Evolutionary conservation across 495 filamentous ascomycete genomes (phyloP).

Genomic region (Neurospora terricola): DNA sequence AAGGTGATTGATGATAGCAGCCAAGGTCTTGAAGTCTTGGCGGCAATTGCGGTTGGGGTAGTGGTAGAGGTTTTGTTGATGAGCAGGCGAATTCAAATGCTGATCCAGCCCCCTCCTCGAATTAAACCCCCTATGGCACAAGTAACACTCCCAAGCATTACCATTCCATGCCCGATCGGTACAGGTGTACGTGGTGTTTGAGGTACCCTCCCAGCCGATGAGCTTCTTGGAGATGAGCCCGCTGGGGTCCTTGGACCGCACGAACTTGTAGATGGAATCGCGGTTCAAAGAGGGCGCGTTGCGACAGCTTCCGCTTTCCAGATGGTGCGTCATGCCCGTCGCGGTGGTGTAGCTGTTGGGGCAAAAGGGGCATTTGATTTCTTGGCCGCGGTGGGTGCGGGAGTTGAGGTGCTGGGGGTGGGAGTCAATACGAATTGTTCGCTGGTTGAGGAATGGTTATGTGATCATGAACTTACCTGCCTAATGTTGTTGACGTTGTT

Average conservation of each 20-base stretch:
- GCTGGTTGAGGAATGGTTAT: not conserved
- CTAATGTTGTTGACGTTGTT: not conserved
- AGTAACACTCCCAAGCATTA: constrained; percentile 19
- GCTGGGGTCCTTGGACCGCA: constrained; percentile 21
- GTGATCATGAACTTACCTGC: not conserved
- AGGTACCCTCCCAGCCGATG: constrained; percentile 16
- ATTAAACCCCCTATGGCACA: constrained; percentile 20
- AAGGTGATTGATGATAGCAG: constrained; percentile 42
- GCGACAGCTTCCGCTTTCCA: constrained; percentile 19
- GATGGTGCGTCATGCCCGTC: constrained; percentile 23
- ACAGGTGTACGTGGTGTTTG: constrained; percentile 9
- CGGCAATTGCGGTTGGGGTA: constrained; percentile 38
- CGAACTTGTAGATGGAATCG: constrained; percentile 20
- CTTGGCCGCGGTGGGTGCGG: constrained; percentile 14
- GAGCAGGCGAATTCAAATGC: constrained; percentile 26
- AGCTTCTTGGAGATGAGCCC: constrained; percentile 26
- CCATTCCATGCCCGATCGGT: constrained; percentile 17
- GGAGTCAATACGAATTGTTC: not conserved
- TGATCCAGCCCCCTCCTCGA: constrained; percentile 11
- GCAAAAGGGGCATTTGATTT: constrained; percentile 26
- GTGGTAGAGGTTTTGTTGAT: constrained; percentile 43
- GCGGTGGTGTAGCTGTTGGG: constrained; percentile 13
- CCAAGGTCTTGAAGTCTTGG: constrained; percentile 38
- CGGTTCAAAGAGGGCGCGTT: constrained; percentile 11
- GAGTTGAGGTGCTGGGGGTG: constrained; percentile 20